These are phyloP conservation scores for Penicillium sumatraense DNA, from an alignment of 2,329 filamentous ascomycete genomes.

Conservation along the genomic window DNA sequence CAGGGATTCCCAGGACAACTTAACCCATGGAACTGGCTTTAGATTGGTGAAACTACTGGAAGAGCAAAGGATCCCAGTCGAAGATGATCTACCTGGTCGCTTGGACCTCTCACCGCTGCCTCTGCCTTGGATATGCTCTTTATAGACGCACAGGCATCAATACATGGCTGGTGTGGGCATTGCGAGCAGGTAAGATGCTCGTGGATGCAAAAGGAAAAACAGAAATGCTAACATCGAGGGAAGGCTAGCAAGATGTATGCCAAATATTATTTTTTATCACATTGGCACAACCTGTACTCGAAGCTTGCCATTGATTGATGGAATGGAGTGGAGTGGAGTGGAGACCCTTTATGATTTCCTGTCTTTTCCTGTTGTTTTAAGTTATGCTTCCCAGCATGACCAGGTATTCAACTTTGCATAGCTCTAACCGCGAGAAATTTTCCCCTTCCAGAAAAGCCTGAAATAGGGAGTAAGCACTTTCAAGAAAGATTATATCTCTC, in stretches of 20 bases:
- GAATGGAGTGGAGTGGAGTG: not conserved
- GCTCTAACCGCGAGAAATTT: not conserved
- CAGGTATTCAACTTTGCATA: not conserved
- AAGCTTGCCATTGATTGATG: not conserved
- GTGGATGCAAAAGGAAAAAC: not conserved
- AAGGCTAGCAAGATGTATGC: not conserved
- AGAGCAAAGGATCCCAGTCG: too few relatives aligned
- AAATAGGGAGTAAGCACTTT: not conserved
- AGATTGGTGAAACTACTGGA: not conserved
- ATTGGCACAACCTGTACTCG: not conserved
- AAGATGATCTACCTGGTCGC: not conserved
- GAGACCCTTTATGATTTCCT: not conserved
- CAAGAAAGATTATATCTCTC: constrained; percentile 15
- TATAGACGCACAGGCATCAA: not conserved
- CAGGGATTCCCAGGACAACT: not conserved
- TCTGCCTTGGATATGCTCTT: not conserved
- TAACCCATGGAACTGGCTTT: not conserved
- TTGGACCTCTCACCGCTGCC: not conserved
- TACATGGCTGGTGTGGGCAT: not conserved
- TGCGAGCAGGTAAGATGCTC: not conserved
- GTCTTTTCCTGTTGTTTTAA: not conserved
- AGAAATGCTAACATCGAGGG: not conserved
- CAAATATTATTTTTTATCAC: not conserved
- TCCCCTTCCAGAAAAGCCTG: not conserved
- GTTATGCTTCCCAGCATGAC: not conserved